A percentile compares a stretch with the other conserved stretches of the same genome.
These are phyloP conservation scores for Eragrostis tef DNA, from an alignment of 202 grass and related monocot species.

Conservation along the genomic window DNA sequence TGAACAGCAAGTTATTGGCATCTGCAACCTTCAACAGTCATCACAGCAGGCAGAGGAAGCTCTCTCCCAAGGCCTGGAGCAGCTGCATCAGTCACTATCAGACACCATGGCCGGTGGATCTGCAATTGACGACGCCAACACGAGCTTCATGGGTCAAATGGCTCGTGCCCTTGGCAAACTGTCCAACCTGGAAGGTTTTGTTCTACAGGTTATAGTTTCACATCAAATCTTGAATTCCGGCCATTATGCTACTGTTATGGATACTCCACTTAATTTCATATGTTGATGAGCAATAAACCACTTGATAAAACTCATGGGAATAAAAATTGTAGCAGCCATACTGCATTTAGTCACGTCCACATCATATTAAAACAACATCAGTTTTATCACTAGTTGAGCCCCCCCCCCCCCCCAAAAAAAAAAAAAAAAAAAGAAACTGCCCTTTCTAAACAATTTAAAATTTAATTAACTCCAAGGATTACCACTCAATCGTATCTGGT, in stretches of 20 bases:
- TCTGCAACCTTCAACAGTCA: slow-evolving; percentile 77
- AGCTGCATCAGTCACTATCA: slow-evolving; percentile 72
- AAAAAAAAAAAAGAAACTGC: slow-evolving; percentile 39
- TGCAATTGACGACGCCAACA: slow-evolving; percentile 47
- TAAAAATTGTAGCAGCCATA: slow-evolving; percentile 30
- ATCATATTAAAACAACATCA: slow-evolving; percentile 5
- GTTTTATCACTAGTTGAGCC: neutral
- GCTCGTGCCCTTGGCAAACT: slow-evolving; percentile 79
- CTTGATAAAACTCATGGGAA: slow-evolving; percentile 8
- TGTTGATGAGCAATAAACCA: slow-evolving; percentile 1
- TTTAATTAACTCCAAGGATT: neutral
- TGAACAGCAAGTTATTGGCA: slow-evolving; percentile 75
- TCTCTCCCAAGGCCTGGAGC: slow-evolving; percentile 87
- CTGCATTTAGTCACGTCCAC: neutral
- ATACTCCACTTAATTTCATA: neutral
- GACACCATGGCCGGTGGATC: slow-evolving; percentile 60
- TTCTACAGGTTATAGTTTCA: slow-evolving; percentile 67
- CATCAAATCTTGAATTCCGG: slow-evolving; percentile 19
- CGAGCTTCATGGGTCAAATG: slow-evolving; percentile 88
- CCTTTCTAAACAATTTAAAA: neutral
- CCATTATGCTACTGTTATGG: neutral
- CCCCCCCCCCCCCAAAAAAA: no score
- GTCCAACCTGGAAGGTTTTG: slow-evolving; percentile 80
- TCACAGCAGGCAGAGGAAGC: slow-evolving; percentile 95
- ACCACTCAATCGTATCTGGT: neutral